These are phyloP conservation scores for Mentha longifolia DNA, from an alignment of 257 asterid species.

Conservation along the genomic window DNA sequence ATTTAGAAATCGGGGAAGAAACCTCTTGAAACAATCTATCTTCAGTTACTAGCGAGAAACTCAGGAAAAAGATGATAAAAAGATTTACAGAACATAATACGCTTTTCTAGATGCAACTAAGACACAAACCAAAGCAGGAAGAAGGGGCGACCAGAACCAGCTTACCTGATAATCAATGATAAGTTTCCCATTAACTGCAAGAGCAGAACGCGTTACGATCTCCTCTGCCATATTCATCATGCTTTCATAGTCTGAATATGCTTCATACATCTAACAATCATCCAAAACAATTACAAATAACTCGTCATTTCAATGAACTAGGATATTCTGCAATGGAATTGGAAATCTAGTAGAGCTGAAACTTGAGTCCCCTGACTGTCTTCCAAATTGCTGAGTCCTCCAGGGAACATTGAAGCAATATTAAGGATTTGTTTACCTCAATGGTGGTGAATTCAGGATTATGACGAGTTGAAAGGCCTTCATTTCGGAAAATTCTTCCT, in stretches of 20 bases:
- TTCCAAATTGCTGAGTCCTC: conserved; percentile 18
- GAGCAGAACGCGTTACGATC: conserved; percentile 80
- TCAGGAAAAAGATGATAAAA: neutral
- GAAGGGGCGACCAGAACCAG: conserved; percentile 13
- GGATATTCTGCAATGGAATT: conserved; percentile 11
- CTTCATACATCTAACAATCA: conserved; percentile 83
- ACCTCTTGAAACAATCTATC: neutral
- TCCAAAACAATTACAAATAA: conserved; percentile 22
- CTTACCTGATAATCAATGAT: conserved; percentile 84
- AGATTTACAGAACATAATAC: neutral
- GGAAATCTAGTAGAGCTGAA: conserved; percentile 2
- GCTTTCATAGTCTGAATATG: conserved; percentile 93
- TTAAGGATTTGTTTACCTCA: conserved; percentile 60
- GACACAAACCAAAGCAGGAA: neutral
- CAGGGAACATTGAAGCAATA: conserved; percentile 19
- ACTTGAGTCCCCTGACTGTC: neutral
- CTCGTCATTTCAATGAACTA: conserved; percentile 10
- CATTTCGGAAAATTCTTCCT: conserved; percentile 93
- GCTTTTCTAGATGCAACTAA: neutral
- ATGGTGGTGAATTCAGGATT: conserved; percentile 99
- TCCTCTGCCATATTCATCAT: conserved; percentile 98
- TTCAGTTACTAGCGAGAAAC: neutral
- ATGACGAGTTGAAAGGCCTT: conserved; percentile 98
- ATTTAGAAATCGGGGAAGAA: conserved; percentile 10
- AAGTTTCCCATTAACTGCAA: conserved; percentile 83